Conservation (phyloP, 192 early-diverging fungal genomes). For the Coemansia sp. region DNA sequence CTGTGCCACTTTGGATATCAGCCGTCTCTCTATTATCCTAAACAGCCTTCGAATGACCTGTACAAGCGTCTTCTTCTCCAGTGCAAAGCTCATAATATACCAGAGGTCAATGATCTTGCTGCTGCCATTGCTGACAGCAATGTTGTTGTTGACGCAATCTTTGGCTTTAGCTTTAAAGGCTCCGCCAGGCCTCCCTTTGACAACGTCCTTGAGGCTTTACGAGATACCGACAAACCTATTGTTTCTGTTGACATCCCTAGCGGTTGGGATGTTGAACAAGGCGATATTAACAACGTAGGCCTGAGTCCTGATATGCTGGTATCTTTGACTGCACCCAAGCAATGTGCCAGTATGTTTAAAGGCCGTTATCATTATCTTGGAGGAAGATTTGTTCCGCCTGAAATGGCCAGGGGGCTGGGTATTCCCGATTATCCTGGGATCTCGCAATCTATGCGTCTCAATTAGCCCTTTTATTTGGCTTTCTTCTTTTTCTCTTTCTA, state of each 20-base stretch:
- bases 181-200: constrained; percentile 74
- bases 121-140: constrained; percentile 54
- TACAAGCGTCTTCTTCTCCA: constrained; percentile 74
- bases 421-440: constrained; percentile 70
- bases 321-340: constrained; percentile 91
- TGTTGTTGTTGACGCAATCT: constrained; percentile 83
- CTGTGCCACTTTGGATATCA: constrained; percentile 86
- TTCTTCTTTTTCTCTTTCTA: neutral
- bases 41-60: constrained; percentile 70
- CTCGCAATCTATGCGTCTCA: constrained; percentile 67
- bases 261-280: constrained; percentile 92
- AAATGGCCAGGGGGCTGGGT: constrained; percentile 66
- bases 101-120: constrained; percentile 54
- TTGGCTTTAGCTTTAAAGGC: constrained; percentile 90
- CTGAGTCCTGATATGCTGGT: constrained; percentile 82
- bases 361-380: constrained; percentile 83
- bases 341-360: constrained; percentile 65
- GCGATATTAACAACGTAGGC: constrained; percentile 47
- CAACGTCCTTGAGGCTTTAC: constrained; percentile 13
- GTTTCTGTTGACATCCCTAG: constrained; percentile 89
- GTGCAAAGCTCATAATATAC: constrained; percentile 65
- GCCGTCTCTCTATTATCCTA: constrained; percentile 80
- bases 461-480: neutral
- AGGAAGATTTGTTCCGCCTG: constrained; percentile 83
- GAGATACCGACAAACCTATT: constrained; percentile 47